Percentiles rank a stretch among this genome's conserved stretches.
Evolutionary conservation across 139 green algal species (phyloP).

Genomic region (Chlamydomonas incerta): DNA sequence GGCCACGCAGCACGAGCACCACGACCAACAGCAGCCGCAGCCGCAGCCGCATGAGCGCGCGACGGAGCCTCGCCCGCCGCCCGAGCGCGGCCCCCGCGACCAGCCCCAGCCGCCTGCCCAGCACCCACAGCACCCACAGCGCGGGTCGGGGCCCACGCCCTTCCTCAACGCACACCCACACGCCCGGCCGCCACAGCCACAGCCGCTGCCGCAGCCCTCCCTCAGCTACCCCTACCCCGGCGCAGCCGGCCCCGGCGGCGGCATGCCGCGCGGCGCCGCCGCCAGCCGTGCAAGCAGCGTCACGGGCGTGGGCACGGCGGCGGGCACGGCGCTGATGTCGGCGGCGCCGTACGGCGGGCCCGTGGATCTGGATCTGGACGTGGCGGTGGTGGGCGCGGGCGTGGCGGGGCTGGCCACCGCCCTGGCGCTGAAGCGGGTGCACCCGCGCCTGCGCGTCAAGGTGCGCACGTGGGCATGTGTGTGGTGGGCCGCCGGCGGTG

Average conservation of each 20-base stretch:
- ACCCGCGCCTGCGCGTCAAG: constrained; percentile 37
- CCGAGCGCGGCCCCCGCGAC: not conserved
- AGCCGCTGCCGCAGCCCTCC: not conserved
- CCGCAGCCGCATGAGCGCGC: too few species aligned
- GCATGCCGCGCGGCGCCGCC: not conserved
- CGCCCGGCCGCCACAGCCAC: too few species aligned
- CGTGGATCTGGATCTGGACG: constrained; percentile 44
- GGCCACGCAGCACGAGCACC: too few species aligned
- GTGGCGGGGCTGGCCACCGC: constrained; percentile 45
- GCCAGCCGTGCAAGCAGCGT: constrained; percentile 32
- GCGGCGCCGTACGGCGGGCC: not conserved
- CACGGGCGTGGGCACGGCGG: constrained; percentile 2
- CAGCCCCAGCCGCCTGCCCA: not conserved
- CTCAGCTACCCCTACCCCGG: not conserved
- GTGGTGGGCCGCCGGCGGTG: too few species aligned
- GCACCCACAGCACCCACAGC: not conserved
- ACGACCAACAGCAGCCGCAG: too few species aligned
- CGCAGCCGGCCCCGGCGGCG: not conserved
- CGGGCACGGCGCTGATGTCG: not conserved
- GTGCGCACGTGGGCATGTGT: not conserved
- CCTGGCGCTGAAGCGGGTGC: constrained; percentile 37
- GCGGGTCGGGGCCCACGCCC: not conserved
- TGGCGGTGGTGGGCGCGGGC: constrained; percentile 47
- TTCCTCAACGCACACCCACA: not conserved
- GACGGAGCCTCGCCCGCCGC: not conserved